These are phyloP conservation scores for Pirum gemmata DNA, from an alignment of 78 protist genomes.

Conservation along the genomic window DNA sequence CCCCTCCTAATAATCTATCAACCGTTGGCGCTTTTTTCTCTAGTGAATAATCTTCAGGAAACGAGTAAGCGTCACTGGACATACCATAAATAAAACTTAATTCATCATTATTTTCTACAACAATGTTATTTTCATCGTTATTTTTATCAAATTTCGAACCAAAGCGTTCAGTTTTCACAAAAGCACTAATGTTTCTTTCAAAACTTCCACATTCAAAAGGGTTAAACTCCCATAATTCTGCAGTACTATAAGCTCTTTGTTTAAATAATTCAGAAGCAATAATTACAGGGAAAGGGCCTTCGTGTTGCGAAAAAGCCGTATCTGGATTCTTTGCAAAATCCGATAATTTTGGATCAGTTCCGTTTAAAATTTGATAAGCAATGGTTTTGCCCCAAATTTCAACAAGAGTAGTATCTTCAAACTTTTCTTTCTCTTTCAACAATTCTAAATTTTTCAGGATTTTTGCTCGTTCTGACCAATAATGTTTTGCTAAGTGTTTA, in stretches of 20 bases:
- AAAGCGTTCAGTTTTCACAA: not conserved
- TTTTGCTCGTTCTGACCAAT: not conserved
- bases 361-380: not conserved
- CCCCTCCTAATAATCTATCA: not conserved
- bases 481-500: not conserved
- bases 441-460: not conserved
- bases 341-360: not conserved
- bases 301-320: not conserved
- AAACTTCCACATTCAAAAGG: not conserved
- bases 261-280: not conserved
- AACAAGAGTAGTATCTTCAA: conserved; percentile 10
- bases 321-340: not conserved
- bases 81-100: not conserved
- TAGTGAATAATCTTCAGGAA: not conserved
- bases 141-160: not conserved
- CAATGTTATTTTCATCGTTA: not conserved
- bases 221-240: not conserved
- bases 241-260: not conserved
- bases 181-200: conserved; percentile 1
- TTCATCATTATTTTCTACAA: not conserved
- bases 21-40: not conserved
- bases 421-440: not conserved
- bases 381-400: not conserved
- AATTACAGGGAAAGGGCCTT: conserved; percentile 14
- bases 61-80: not conserved